phyloP scores from a whole-genome alignment of 495 filamentous ascomycete species.

The Stereocaulon alpinum region DNA sequence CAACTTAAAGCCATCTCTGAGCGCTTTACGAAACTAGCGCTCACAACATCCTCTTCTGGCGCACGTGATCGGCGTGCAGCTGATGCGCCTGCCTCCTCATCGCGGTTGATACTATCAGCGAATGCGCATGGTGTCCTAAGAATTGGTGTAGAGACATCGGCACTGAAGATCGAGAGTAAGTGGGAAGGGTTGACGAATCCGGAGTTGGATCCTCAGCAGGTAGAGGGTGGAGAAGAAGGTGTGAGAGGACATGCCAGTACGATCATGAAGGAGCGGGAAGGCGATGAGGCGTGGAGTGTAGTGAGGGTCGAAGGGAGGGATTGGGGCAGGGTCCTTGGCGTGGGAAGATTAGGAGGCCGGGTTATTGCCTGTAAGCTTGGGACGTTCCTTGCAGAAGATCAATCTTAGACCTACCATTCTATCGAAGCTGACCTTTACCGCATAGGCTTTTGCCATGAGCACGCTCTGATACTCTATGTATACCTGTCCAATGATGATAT shows the following conservation, averaged over 20 bases:
- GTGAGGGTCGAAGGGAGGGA: constrained; percentile 54
- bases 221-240: constrained; percentile 51
- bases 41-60: constrained; percentile 23
- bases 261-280: constrained; percentile 50
- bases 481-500: constrained; percentile 66
- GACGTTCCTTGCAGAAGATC: neutral
- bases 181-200: constrained; percentile 82
- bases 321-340: constrained; percentile 67
- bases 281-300: constrained; percentile 65
- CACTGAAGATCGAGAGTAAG: constrained; percentile 64
- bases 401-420: neutral
- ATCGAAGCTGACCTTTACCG: neutral
- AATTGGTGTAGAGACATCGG: constrained; percentile 65
- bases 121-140: constrained; percentile 85
- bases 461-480: constrained; percentile 84
- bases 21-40: constrained; percentile 77
- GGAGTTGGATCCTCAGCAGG: constrained; percentile 62
- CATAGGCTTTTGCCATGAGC: constrained; percentile 57
- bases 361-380: constrained; percentile 55
- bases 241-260: constrained; percentile 64
- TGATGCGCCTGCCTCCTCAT: constrained; percentile 36
- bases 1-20: constrained; percentile 88
- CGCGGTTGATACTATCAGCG: constrained; percentile 70
- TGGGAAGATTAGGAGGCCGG: constrained; percentile 75
- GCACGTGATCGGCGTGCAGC: constrained; percentile 17